Base-by-base conservation (phyloP, 1,139 yeast species). In the Wickerhamiella pararugosa region DNA sequence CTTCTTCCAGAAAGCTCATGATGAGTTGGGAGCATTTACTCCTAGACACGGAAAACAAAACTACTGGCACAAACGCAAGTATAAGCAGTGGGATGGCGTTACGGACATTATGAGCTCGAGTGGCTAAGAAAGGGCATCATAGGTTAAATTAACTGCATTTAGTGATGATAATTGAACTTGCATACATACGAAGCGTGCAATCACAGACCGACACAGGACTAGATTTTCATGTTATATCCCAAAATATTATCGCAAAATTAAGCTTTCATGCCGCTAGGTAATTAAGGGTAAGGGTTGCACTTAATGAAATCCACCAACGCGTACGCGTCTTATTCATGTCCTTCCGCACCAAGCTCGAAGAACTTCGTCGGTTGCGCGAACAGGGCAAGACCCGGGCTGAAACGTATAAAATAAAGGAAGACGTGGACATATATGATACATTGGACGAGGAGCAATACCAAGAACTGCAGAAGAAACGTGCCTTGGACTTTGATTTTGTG, bases 401-500 rank as follows among this genome's bases (percentile, higher is more conserved):
- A n/a, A 39, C 45, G 7, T 48, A 51, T 41, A 43, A 43, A 44
- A 46, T 48, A 31, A 57, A 51, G 28, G 54, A 56, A 6, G 55
- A 65, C 8, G 69, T 65, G 25, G 71, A 69, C 37, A 75, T 90
- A 45, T 87, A 86, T 58, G 96, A 87, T 53, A 87, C 82, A 53
- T 79, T 86, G 7, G 94, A 82, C 56, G 94, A 86, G 53, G 77
- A 71, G 35, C 76, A 80, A 29, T 87, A 74, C 61, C 67, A 90
- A 51, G 71, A 73, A 50, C 82, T 76, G 57, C 83, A 82, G 56
- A 72, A 94, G 51, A 74, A 80, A 46, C 84, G 86, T 47, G 67
- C 90, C 44, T 69, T 84, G 63, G 78, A 81, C 49, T 96, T 87
- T 56, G 95, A 87, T 56, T 90, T 90, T 57, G 90, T 90, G 40